Percentiles rank a stretch among this genome's conserved stretches.
phyloP scores from a whole-genome alignment of 2,329 filamentous ascomycete species.

The Monosporascus sp. region DNA sequence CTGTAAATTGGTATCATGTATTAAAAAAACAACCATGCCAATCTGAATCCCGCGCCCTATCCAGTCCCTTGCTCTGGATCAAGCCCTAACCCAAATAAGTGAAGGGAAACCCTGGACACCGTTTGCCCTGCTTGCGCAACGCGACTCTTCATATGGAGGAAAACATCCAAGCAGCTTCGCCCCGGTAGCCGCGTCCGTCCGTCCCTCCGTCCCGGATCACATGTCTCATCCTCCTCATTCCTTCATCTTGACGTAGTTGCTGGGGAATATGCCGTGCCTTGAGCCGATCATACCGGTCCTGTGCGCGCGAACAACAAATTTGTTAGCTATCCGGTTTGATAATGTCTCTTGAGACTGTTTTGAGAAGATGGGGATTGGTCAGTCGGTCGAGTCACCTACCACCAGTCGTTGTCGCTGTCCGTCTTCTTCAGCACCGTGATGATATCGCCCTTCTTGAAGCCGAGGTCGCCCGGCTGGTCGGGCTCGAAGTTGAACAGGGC shows the following conservation, averaged over 20 bases:
- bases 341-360: too few species aligned
- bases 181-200: too few species aligned
- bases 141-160: too few species aligned
- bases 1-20: background rate
- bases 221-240: conserved; percentile 11
- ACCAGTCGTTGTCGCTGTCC: conserved; percentile 93
- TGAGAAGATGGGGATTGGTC: background rate
- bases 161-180: too few species aligned
- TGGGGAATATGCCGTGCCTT: conserved; percentile 88
- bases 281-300: conserved; percentile 86
- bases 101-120: background rate
- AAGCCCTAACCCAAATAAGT: background rate
- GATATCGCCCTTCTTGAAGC: conserved; percentile 95
- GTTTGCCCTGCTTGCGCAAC: background rate
- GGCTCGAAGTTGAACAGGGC: conserved; percentile 93
- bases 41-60: background rate
- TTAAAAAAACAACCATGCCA: background rate
- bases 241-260: conserved; percentile 67
- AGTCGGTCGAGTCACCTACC: conserved; percentile 46
- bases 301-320: background rate
- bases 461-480: conserved; percentile 85
- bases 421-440: conserved; percentile 95
- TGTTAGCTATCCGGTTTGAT: background rate
- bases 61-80: background rate
- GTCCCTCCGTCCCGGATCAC: too few species aligned